Base-by-base conservation (phyloP, 352 stramenopile genomes). In the Hyphochytrium catenoides region DNA sequence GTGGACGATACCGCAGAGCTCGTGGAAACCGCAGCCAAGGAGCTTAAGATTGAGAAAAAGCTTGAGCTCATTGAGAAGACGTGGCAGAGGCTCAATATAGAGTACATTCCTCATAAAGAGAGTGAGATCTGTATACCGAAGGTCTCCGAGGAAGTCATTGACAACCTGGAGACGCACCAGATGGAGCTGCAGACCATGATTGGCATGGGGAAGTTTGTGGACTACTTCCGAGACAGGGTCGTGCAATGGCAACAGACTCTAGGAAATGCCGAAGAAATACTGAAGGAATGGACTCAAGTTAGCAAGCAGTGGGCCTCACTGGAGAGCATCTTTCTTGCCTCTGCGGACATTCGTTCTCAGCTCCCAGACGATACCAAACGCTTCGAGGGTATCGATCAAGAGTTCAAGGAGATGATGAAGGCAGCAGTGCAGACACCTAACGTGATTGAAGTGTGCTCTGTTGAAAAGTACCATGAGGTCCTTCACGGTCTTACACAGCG, bases 391-490 rank as follows among this genome's bases (percentile, higher is more conserved):
- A 85, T 85, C 18, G 70, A 85, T 39, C 78, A 64, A 19, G 81
- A 85, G 38, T 85, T 85, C 34, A 85, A 85, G 33, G 70, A 85
- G 33, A 41, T 85, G 8, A 82, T 83, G 69, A 85, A 85, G 45
- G 82, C 76, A 26, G 70, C 70, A 0, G 48, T 85, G n/a, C 41
- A 77, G n/a, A 69, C 82, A 17, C 68, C 68, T 0, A 83, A 74
- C 21, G 68, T 78, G 8, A 69, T 85, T 14, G 33, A 56, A 2
- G 65, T 64, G 1, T 85, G 70, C 39, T 52, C 50, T 0, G 68
- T 83, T 0, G 68, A 81, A 15, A 81, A 63, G 31, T 66, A 68
- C 4, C 51, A 83, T 11, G 70, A 85, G 30, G 50, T 57, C 5
- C 47, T 85, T 1, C 82, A 82, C 34, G 70, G 83, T 32, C 82